Base-by-base conservation (phyloP, 495 filamentous ascomycete genomes). In the Cercophora samala region DNA sequence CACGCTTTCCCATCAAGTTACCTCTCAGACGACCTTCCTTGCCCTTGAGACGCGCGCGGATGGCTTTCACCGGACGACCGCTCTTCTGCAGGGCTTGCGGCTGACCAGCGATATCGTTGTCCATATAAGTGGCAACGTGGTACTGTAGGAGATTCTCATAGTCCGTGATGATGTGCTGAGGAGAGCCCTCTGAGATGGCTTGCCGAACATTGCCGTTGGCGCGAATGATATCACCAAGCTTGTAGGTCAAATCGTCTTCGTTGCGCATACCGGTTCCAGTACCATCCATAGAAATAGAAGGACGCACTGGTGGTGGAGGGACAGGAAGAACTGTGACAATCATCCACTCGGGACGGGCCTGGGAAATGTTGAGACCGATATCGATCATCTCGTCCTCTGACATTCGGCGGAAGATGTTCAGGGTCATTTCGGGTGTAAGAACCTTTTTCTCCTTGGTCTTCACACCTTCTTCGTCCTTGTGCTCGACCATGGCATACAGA, bases 1-100 rank as follows among this genome's bases (percentile, higher is more conserved):
- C 95, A 85, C 95, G 95, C 79, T 99, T 99, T 53, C 95, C 95
- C 95, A 99, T 99, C 81, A 98, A 84, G 74, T 98, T 99, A 72
- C 96, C 95, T 77, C 95, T 91, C 18, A 99, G 84, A 80, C 95
- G 92, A 73, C 95, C 95, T 77, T 99, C 95, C 75, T 99, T 99
- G 64, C 96, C 95, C 84, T 99, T 99, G 70, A 99, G 80, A 80
- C 95, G 93, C 67, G 91, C 93, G 62, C 95, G 92, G 70, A 99
- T 93, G 24, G 93, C 90, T 81, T 99, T 99, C 67, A 99, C 91
- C 0, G 95, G 93, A 68, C 95, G 85, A 52, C 96, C 96, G 52
- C 91, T 94, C 79, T 99, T 99, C 74, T 98, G 96, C 76, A 98
- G 81, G 4, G 95, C 96, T 75, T 96, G 94, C 0, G 95, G 95